A percentile compares a stretch with the other conserved stretches of the same genome.
These are phyloP conservation scores for Closterium sp. DNA, from an alignment of 139 green algal genomes.

Conservation along the genomic window DNA sequence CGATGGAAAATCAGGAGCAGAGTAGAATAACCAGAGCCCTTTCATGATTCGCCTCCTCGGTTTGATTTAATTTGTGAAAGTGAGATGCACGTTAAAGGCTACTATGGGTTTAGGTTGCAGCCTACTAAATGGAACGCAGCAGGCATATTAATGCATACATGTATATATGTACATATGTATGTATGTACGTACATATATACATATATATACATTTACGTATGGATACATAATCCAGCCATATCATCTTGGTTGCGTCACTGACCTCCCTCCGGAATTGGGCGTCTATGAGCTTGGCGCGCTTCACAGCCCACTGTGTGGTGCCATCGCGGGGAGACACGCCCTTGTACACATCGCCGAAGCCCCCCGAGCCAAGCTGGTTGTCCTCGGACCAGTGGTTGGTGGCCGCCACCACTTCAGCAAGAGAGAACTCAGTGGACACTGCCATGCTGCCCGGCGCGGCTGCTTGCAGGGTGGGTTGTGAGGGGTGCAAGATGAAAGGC, in stretches of 20 bases:
- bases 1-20: too few relatives aligned
- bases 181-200: too few relatives aligned
- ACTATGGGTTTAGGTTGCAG: too few relatives aligned
- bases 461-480: background rate
- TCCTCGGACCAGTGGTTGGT: background rate
- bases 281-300: background rate
- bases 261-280: background rate
- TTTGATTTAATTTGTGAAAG: too few relatives aligned
- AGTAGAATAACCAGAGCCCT: too few relatives aligned
- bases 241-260: background rate
- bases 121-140: too few relatives aligned
- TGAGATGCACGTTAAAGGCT: too few relatives aligned
- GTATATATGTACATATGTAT: too few relatives aligned
- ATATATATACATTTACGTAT: too few relatives aligned
- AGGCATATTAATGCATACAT: too few relatives aligned
- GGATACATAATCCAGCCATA: background rate
- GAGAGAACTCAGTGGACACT: background rate
- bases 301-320: background rate
- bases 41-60: too few relatives aligned
- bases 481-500: background rate
- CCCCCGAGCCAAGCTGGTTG: background rate
- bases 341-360: background rate
- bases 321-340: background rate
- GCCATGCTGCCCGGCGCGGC: too few relatives aligned
- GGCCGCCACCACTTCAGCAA: background rate